phyloP scores from a whole-genome alignment of 192 early-diverging fungal species.

The Backusella australiensis region DNA sequence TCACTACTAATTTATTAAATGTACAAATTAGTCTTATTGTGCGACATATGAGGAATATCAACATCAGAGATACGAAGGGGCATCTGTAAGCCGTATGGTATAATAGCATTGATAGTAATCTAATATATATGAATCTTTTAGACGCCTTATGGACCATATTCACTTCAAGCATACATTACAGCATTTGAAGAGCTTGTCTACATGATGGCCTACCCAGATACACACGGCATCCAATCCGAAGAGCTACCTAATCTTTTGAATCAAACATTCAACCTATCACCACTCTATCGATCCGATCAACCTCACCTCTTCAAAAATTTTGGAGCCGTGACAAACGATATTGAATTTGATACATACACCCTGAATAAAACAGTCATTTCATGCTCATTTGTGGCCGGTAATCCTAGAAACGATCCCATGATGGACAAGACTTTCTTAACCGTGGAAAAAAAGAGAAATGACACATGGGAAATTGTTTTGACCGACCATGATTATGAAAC shows the following conservation, averaged over 20 bases:
- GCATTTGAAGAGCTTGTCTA: constrained; percentile 46
- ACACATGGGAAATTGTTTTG: constrained; percentile 21
- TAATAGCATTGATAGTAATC: background rate
- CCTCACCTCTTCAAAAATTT: constrained; percentile 20
- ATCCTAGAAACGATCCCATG: constrained; percentile 30
- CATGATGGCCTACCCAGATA: constrained; percentile 36
- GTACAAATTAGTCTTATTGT: constrained; percentile 31
- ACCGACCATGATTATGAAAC: constrained; percentile 35
- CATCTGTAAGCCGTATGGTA: constrained; percentile 21
- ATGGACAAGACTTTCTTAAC: constrained; percentile 25
- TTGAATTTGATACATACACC: background rate
- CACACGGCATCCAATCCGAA: background rate
- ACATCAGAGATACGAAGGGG: constrained; percentile 62
- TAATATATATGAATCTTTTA: background rate
- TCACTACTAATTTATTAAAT: background rate
- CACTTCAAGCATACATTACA: constrained; percentile 51
- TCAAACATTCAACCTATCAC: constrained; percentile 12
- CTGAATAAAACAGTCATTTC: background rate
- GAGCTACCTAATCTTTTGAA: constrained; percentile 18
- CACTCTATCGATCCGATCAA: constrained; percentile 11
- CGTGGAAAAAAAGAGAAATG: constrained; percentile 14
- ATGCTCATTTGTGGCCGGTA: constrained; percentile 31
- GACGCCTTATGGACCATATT: constrained; percentile 59
- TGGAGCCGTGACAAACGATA: constrained; percentile 27
- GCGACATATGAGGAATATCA: constrained; percentile 61